phyloP scores from a whole-genome alignment of 106 monocot genomes.

The Iris macrosiphon region DNA sequence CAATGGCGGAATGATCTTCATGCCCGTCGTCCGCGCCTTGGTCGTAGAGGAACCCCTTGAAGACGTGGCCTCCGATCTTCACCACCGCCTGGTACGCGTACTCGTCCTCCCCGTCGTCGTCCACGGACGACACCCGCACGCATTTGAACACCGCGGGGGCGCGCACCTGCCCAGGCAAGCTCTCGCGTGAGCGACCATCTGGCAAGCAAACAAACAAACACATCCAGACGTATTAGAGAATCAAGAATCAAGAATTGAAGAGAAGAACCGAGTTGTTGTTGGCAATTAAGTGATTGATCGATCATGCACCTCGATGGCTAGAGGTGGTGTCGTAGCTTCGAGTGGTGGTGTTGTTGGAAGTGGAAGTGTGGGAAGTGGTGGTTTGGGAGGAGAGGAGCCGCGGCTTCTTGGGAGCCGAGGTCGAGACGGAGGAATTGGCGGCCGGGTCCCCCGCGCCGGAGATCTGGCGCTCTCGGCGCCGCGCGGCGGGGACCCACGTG shows the following conservation, averaged over 20 bases:
- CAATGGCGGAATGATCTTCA: constrained; percentile 4
- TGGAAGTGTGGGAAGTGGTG: constrained; percentile 43
- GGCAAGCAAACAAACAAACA: constrained; percentile 15
- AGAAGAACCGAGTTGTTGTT: constrained; percentile 5
- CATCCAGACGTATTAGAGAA: constrained; percentile 64
- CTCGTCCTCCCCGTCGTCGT: constrained; percentile 75
- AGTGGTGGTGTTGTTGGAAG: constrained; percentile 35
- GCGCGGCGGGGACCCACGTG: constrained; percentile 68
- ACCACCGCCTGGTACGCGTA: constrained; percentile 76
- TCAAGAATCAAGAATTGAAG: constrained; percentile 12
- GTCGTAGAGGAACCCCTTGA: constrained; percentile 83
- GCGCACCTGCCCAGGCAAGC: constrained; percentile 45
- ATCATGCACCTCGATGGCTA: constrained; percentile 47
- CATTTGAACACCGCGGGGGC: constrained; percentile 82
- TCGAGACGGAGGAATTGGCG: constrained; percentile 14
- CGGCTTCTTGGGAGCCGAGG: constrained; percentile 43
- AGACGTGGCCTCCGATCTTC: constrained; percentile 66
- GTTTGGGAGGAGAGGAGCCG: constrained; percentile 25
- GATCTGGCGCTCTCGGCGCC: constrained; percentile 51
- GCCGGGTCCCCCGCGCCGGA: constrained; percentile 8
- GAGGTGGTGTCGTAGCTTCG: constrained; percentile 55
- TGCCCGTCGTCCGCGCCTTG: constrained; percentile 51
- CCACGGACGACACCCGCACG: constrained; percentile 80
- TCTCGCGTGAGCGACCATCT: constrained; percentile 36
- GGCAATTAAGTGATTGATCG: constrained; percentile 40